phyloP scores from a whole-genome alignment of 495 filamentous ascomycete genomes.

The Amorphotheca resinae region DNA sequence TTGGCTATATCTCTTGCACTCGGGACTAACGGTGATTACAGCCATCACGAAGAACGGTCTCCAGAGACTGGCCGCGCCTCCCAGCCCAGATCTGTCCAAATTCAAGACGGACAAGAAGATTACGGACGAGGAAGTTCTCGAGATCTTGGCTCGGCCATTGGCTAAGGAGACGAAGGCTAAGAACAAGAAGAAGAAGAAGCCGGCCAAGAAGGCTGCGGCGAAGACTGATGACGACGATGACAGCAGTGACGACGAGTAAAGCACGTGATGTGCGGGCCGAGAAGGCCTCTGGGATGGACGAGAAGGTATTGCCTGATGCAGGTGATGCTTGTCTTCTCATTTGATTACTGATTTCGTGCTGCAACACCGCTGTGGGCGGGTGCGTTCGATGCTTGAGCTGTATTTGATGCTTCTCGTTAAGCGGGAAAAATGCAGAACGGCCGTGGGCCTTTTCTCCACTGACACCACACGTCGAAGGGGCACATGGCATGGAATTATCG shows the following conservation, averaged over 20 bases:
- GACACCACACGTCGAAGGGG: neutral
- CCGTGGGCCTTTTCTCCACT: no score
- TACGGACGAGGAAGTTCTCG: slow-evolving; percentile 83
- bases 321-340: neutral
- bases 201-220: slow-evolving; percentile 18
- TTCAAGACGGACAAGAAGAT: slow-evolving; percentile 96
- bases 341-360: slow-evolving; percentile 7
- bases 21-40: slow-evolving; percentile 26
- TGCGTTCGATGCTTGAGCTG: no score
- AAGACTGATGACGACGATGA: slow-evolving; percentile 38
- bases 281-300: neutral
- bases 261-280: slow-evolving; percentile 10
- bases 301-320: neutral
- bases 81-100: slow-evolving; percentile 58
- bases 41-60: slow-evolving; percentile 97
- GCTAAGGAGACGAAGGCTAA: slow-evolving; percentile 67
- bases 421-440: no score
- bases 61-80: slow-evolving; percentile 66
- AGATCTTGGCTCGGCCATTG: slow-evolving; percentile 80
- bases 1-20: slow-evolving; percentile 1
- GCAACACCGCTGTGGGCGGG: slow-evolving; percentile 11
- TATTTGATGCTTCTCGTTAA: no score
- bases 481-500: neutral
- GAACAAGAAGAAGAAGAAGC: slow-evolving; percentile 51
- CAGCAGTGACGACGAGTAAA: slow-evolving; percentile 46